Base-by-base conservation (phyloP, 805 yeast genomes). In the Candida sanyiensis region DNA sequence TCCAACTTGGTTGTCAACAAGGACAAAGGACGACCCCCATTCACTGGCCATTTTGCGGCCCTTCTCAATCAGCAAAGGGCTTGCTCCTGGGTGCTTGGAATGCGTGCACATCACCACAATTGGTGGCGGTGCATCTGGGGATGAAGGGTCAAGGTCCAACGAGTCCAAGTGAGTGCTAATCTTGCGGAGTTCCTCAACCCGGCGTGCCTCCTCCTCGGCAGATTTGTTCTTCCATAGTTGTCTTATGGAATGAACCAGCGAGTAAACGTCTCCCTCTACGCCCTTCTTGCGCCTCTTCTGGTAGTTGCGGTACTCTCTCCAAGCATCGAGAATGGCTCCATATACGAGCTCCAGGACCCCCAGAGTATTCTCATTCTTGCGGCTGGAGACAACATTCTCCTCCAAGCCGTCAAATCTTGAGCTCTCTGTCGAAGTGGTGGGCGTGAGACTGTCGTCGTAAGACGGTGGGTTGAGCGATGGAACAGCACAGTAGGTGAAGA, bases 11-110 rank as follows among this genome's bases (percentile, higher is more conserved):
- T 70, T 73, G 47, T 82, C 86, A n/a, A 80, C 62, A 4, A 74
- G 72, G 9, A 80, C 66, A 57, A 80, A 83, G 0, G 84, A 78
- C 47, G 81, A 72, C 2, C 70, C 67, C 90, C 90, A 83, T 17
- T 62, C 51, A 16, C 62, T 55, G 0, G 87, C 85, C 36, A 81
- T 52, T 21, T 68, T 57, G 41, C 63, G 64, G 0, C 93, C 94
- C 40, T 69, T 62, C 30, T 72, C 73, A 3, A 83, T 63, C 30
- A 83, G 52, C 11, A 67, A 53, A 0, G 88, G 87, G 22, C 84
- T 75, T 1, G 79, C 75, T 35, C 78, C 60, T 12, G 67, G 71
- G 53, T 74, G 77, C 26, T 70, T 64, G 1, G 65, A 54, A 51
- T 83, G 83, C 0, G 90, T 81, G 47, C 84, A 81, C 2, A 80